Evolutionary conservation across 2,329 filamentous ascomycete species (phyloP).

Genomic region (Lecanicillium sp.): DNA sequence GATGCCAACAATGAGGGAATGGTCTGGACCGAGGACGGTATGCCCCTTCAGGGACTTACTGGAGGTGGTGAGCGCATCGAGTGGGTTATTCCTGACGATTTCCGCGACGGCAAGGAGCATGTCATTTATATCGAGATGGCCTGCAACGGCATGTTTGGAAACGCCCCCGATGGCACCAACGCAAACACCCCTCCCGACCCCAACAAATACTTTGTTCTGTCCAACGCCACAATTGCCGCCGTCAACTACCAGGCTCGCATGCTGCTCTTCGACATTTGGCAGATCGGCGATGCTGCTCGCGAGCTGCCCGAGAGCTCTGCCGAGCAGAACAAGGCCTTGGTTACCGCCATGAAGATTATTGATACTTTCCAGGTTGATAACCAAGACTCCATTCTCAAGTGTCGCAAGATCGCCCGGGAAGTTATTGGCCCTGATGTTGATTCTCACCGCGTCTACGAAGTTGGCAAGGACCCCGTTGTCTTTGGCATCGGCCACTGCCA

Average conservation of each 20-base stretch:
- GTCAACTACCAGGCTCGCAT: conserved; percentile 80
- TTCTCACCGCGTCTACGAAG: conserved; percentile 77
- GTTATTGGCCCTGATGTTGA: conserved; percentile 79
- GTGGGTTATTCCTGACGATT: conserved; percentile 80
- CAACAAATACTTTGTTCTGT: conserved; percentile 73
- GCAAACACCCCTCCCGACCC: conserved; percentile 82
- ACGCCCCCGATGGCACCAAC: conserved; percentile 69
- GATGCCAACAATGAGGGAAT: conserved; percentile 92
- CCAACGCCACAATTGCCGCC: conserved; percentile 77
- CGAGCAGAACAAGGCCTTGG: conserved; percentile 80
- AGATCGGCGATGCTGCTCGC: conserved; percentile 84
- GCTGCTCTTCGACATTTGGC: conserved; percentile 90
- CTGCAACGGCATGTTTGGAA: conserved; percentile 98
- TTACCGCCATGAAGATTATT: conserved; percentile 82
- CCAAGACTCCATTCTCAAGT: conserved; percentile 69
- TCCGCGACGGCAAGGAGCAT: conserved; percentile 80
- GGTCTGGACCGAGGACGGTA: conserved; percentile 86
- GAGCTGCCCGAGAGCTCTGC: conserved; percentile 86
- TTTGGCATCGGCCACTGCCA: conserved; percentile 93
- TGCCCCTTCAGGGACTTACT: conserved; percentile 84
- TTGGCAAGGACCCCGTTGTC: conserved; percentile 67
- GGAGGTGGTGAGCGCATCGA: conserved; percentile 83
- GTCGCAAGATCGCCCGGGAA: conserved; percentile 73
- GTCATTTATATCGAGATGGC: conserved; percentile 96
- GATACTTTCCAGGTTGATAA: conserved; percentile 79